phyloP scores from a whole-genome alignment of 371 early-diverging fungal genomes.

The Zychaea mexicana region DNA sequence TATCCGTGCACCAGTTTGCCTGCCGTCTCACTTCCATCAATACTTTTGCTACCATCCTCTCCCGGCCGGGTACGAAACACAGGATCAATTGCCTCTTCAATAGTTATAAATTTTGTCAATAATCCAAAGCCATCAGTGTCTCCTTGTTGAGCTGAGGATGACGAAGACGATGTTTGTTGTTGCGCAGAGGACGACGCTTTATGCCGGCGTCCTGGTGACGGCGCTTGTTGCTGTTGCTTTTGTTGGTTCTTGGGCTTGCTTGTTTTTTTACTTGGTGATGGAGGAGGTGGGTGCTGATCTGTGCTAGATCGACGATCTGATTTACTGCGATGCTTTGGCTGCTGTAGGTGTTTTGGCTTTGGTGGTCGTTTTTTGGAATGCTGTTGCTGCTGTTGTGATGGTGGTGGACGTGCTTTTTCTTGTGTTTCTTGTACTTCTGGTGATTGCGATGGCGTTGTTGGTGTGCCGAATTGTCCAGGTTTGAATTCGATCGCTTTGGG shows the following conservation, averaged over 20 bases:
- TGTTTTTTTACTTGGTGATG: neutral
- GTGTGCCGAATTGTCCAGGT: neutral
- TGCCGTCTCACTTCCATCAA: neutral
- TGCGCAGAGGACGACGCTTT: neutral
- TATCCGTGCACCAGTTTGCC: slow-evolving; percentile 37
- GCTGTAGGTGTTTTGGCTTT: neutral
- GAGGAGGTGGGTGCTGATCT: neutral
- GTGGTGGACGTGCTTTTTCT: too few species aligned
- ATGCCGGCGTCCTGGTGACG: neutral
- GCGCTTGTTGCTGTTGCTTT: neutral
- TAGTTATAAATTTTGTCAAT: slow-evolving; percentile 34
- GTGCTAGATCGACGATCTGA: neutral
- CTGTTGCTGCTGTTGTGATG: neutral
- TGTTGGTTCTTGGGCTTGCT: neutral
- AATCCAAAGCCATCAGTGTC: neutral
- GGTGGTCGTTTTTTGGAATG: neutral
- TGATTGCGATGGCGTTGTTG: neutral
- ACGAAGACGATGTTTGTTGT: neutral
- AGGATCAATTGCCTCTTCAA: slow-evolving; percentile 43
- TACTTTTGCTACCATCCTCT: slow-evolving; percentile 1
- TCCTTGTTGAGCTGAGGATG: neutral
- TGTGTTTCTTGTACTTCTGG: neutral
- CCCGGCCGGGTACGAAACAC: slow-evolving; percentile 16
- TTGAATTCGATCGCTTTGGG: neutral
- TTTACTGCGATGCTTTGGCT: neutral